Base-by-base conservation (phyloP, 805 yeast genomes). In the Pichia manshurica region DNA sequence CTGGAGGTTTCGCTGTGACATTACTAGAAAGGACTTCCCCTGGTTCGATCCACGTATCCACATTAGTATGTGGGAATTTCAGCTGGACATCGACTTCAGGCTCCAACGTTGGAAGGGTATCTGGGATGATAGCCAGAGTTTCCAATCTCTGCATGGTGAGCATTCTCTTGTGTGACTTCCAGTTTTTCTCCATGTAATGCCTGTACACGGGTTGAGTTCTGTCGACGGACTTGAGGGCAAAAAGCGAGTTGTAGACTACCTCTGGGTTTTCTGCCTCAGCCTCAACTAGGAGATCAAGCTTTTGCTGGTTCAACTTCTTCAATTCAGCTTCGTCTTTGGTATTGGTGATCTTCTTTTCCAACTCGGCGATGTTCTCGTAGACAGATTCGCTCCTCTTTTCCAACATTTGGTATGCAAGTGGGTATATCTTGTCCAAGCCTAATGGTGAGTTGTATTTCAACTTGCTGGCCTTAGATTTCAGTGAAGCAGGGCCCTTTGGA, bases 141-240 rank as follows among this genome's bases (percentile, higher is more conserved):
- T 93, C 99, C 46, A 93, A 67, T 70, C 98, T 81, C 70, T 93
- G 97, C 93, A 93, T 87, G 45, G 83, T 71, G 44, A 87, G 62
- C 87, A 88, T 84, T 65, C 79, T 78, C 39, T 78, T 82, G 53
- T 81, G 72, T 13, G 65, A 57, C 62, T 80, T 77, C 97, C 97
- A 91, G 53, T 82, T 77, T 52, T 82, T 68, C 56, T 78, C 70
- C 50, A 86, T 77, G 53, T 79, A 70, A 43, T 78, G 68, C 63
- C 96, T 79, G 68, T 81, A 90, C n/a, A 89, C 86, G 6, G 96
- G 95, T 58, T 78, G 79, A 2, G 77, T 61, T 60, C 81, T 74
- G 64, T 91, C 96, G 47, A 84, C 66, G 10, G 69, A 55, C 13
- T 72, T 71, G 4, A 76, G 65, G 39, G 66, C 58, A 61, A 63